phyloP scores from a whole-genome alignment of 2,329 filamentous ascomycete species.

The Incumbomyces lentus region DNA sequence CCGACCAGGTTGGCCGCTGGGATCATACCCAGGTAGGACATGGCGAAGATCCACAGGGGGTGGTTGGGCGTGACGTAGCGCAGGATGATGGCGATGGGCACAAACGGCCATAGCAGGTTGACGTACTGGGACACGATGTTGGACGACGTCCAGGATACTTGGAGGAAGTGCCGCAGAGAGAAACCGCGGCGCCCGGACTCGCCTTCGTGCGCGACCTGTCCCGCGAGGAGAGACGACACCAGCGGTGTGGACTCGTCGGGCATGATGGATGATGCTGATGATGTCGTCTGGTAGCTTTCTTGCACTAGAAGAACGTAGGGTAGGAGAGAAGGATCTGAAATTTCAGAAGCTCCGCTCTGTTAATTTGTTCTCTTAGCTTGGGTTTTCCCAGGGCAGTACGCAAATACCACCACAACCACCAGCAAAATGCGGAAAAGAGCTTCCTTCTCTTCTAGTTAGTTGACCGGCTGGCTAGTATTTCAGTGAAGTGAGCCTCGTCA shows the following conservation, averaged over 20 bases:
- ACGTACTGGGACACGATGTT: slow-evolving; percentile 53
- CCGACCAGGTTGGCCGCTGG: slow-evolving; percentile 65
- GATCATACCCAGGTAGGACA: slow-evolving; percentile 66
- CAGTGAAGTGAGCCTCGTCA: no score
- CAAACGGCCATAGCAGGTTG: slow-evolving; percentile 64
- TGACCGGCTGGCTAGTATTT: no score
- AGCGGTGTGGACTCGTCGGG: slow-evolving; percentile 3
- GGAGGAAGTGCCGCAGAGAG: slow-evolving; percentile 52
- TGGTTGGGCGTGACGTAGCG: slow-evolving; percentile 45
- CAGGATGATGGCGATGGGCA: slow-evolving; percentile 58
- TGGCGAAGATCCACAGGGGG: slow-evolving; percentile 51
- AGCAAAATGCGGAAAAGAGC: no score
- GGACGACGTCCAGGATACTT: slow-evolving; percentile 53
- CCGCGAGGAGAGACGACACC: neutral
- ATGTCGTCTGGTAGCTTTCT: no score
- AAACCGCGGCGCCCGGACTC: slow-evolving; percentile 59
- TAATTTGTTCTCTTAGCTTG: no score
- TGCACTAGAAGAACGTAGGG: no score
- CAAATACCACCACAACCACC: no score
- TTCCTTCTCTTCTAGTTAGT: no score
- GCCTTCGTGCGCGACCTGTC: slow-evolving; percentile 36
- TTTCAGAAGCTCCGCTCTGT: no score
- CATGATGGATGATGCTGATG: neutral
- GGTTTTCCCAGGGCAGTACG: no score
- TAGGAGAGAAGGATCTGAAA: no score